A percentile compares a stretch with the other conserved stretches of the same genome.
phyloP scores from a whole-genome alignment of 768 basidiomycete species.

The Auriscalpium orientale region DNA sequence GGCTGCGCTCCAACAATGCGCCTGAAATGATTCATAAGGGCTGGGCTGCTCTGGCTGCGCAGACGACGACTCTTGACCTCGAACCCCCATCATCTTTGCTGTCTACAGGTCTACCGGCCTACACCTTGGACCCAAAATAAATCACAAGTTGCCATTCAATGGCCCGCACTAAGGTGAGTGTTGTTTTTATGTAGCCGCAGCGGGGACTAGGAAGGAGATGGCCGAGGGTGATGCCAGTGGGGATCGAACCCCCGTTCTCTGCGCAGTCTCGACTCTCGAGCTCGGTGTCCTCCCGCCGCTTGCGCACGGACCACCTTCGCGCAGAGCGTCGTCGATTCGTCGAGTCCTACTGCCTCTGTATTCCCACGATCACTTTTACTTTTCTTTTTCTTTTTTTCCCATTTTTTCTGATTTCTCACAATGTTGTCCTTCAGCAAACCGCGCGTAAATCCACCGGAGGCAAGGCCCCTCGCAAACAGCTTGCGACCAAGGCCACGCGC shows the following conservation, averaged over 20 bases:
- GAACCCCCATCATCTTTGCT: background rate
- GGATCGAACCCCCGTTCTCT: background rate
- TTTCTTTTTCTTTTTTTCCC: too few species aligned
- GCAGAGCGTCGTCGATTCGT: too few species aligned
- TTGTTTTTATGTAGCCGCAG: background rate
- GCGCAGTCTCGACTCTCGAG: background rate
- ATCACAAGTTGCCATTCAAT: slow-evolving; percentile 26
- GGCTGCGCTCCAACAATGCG: background rate
- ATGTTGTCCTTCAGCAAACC: slow-evolving; percentile 41
- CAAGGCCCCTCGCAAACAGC: slow-evolving; percentile 78
- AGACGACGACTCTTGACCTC: background rate
- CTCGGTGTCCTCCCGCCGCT: too few species aligned
- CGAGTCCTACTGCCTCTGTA: background rate
- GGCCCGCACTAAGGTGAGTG: slow-evolving; percentile 53
- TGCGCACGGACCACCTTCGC: background rate
- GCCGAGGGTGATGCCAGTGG: background rate
- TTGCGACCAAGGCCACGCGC: slow-evolving; percentile 64
- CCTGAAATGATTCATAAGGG: background rate
- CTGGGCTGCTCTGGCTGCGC: background rate
- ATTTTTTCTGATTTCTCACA: background rate
- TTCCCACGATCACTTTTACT: background rate
- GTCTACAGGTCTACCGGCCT: too few species aligned
- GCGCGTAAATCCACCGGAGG: slow-evolving; percentile 82
- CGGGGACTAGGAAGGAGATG: background rate
- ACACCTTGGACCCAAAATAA: background rate